Conservation (phyloP, 768 basidiomycete genomes). For the Tulasnella sp. region DNA sequence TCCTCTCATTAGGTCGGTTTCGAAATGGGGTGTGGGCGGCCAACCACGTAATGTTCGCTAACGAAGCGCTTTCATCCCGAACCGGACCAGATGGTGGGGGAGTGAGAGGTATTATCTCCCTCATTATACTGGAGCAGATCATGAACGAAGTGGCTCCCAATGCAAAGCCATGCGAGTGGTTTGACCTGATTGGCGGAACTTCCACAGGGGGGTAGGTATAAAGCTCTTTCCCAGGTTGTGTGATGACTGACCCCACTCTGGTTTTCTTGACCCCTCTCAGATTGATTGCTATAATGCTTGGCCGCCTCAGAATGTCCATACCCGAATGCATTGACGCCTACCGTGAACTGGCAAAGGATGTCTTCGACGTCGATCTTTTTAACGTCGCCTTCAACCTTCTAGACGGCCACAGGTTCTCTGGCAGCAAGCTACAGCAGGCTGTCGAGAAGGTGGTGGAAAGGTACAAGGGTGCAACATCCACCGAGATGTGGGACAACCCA, state of each 20-base stretch:
- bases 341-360: slow-evolving; percentile 41
- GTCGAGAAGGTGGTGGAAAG: not conserved
- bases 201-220: slow-evolving; percentile 7
- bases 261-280: not conserved
- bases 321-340: slow-evolving; percentile 45
- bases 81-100: slow-evolving; percentile 18
- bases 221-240: not conserved
- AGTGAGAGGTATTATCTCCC: not conserved
- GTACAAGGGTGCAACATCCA: not conserved
- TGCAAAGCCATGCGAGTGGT: slow-evolving; percentile 9
- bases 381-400: not conserved
- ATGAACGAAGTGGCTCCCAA: slow-evolving; percentile 2
- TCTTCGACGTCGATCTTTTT: slow-evolving; percentile 40
- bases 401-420: slow-evolving; percentile 15
- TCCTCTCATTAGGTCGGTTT: too few species aligned
- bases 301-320: slow-evolving; percentile 47
- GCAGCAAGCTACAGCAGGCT: not conserved
- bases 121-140: slow-evolving; percentile 16
- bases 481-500: not conserved
- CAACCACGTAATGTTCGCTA: not conserved
- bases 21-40: not conserved
- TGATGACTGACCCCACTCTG: not conserved
- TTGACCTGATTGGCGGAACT: slow-evolving; percentile 23
- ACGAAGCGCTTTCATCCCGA: not conserved
- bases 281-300: slow-evolving; percentile 48